Evolutionary conservation across 192 early-diverging fungal genomes (phyloP), one percentile per base, ranked within the genome.

Genomic region (Oehlia diaphana): DNA sequence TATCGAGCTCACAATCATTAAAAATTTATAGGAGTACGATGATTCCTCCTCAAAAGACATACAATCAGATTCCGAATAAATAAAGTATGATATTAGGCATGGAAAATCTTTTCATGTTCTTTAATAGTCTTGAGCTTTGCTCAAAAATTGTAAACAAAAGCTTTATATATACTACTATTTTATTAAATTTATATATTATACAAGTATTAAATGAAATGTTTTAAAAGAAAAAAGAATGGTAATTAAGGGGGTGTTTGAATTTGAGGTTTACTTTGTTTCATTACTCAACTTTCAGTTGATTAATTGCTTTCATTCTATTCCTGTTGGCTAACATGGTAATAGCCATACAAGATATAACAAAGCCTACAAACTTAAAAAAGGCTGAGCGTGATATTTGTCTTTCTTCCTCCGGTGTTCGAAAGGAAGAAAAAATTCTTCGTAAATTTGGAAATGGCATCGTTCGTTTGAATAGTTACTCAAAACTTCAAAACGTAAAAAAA

Each of bases 301-400:
- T 53, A 16, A 78, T 23, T 28, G 77, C 19, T 26, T 71, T 68
- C 77, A 79, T 71, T 58, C 67, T 68, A 71, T 79, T 79, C 28
- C 53, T 49, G 53, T 79, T 79, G 9, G 77, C 58, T 62, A 79
- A 70, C 77, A 79, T 79, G 9, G 89, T 90, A 76, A 90, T 89
- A 68, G 84, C 84, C 63, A 88, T 88, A 69, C 89, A 90, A 65
- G 89, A 88, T 35, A 90, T 72, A 13, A 90, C 83, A 74, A 86
- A 90, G 13, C 89, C 89, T 39, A 86, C 83, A 74, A 90, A 90
- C 73, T 89, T 90, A 81, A 90, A 90, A 76, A 90, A 90, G 50
- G 89, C 89, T 1, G 83, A 83, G 12, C 89, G 83, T 16, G 89
- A 90, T 67, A 86, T 85, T 74, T 89, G 88, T 50, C 86, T 74